phyloP scores from a whole-genome alignment of 108 stramenopile genomes.

The Aurantiochytrium sp. region DNA sequence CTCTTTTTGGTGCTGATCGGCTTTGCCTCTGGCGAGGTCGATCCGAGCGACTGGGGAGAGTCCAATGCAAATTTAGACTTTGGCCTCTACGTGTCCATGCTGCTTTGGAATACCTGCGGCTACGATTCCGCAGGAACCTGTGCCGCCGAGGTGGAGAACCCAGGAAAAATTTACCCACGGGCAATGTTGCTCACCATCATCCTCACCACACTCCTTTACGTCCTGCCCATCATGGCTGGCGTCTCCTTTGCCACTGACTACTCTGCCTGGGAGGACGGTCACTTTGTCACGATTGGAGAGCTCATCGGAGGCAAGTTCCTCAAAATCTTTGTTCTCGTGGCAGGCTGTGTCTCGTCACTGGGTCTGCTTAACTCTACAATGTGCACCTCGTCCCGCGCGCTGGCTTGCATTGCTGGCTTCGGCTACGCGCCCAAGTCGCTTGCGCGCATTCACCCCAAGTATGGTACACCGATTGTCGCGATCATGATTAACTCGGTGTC shows the following conservation, averaged over 20 bases:
- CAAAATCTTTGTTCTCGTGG: neutral
- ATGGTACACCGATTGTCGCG: neutral
- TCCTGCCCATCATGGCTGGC: neutral
- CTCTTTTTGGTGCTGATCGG: neutral
- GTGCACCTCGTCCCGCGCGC: neutral
- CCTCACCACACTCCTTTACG: neutral
- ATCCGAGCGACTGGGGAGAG: neutral
- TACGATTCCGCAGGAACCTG: conserved; percentile 9
- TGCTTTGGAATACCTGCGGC: conserved; percentile 8
- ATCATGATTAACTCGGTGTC: neutral
- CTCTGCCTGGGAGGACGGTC: neutral
- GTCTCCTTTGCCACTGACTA: conserved; percentile 9
- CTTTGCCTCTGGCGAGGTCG: neutral
- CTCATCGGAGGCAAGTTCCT: conserved; percentile 1
- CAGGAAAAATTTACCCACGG: neutral
- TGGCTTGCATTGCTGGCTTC: conserved; percentile 11
- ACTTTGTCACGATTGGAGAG: neutral
- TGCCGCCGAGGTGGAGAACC: neutral
- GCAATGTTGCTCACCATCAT: neutral
- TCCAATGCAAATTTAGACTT: neutral
- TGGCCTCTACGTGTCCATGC: neutral
- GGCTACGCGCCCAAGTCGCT: neutral
- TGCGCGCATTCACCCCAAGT: neutral
- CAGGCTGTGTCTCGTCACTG: neutral
- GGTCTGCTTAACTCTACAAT: conserved; percentile 11